Evolutionary conservation across 2,329 filamentous ascomycete genomes (phyloP), one percentile per base, ranked within the genome.

Genomic region (Cryoendolithus antarcticus): DNA sequence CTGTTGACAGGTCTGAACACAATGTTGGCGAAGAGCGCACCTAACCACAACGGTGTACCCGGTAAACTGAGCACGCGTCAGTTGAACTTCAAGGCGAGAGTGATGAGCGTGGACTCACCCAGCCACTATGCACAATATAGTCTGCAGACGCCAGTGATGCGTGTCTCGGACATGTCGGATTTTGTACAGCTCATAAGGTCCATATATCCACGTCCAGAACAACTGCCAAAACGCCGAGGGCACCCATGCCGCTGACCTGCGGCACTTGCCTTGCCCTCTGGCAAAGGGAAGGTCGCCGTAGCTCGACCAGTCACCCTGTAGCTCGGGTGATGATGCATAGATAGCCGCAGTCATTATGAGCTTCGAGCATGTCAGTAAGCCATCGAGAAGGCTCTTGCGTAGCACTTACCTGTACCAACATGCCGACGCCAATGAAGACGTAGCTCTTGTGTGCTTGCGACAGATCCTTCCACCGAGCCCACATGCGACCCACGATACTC

Each of bases 21-120:
- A 6, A 21, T 6, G 42, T 72, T 67, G 9, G 75, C 60, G 39
- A 74, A 77, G 15, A 77, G 58, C 29, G 61, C 64, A 31, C 61
- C 59, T 30, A 82, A 67, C 77, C 77, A 82, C 62, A 82, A 69
- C 0, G 79, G 79, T 6, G 76, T 73, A 13, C 76, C 77, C 40
- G 72, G 76, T 12, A 82, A 12, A 6, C 9, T 6, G 15, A 15
- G n/a, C 28, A 30, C n/a, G 8, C 4, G 9, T 24, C 11, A 39
- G 28, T 38, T 11, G 15, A 6, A 31, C n/a, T 4, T 6, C 19
- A 6, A 21, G 6, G 19, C 19, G 19, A 21, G 19, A 6, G 30
- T 12, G 3, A 59, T 62, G 31, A 30, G 35, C 44, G 36, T 33
- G 9, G 15, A 44, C 50, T 44, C 47, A 66, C 59, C 61, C 63